These are phyloP conservation scores for Rauvolfia tetraphylla DNA, from an alignment of 257 asterid species.

Conservation along the genomic window DNA sequence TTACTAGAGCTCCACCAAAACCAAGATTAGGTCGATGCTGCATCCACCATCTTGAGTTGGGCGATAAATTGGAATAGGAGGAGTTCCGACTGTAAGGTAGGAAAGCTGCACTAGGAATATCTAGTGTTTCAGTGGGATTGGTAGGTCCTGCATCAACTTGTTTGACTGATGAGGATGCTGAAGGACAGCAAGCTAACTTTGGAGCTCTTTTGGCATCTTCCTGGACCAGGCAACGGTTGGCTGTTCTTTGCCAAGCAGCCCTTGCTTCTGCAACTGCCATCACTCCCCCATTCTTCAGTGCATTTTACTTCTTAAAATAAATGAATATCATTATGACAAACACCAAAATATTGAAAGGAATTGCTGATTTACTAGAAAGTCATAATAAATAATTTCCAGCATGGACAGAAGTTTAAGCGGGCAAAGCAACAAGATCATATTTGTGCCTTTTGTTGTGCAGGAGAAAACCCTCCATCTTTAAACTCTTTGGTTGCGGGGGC, in stretches of 20 bases:
- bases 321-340: not conserved
- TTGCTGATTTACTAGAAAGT: not conserved
- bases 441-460: not conserved
- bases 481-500: not conserved
- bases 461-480: not conserved
- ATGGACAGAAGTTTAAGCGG: not conserved
- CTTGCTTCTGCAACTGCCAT: constrained; percentile 85
- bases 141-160: constrained; percentile 41
- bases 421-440: not conserved
- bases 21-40: constrained; percentile 50
- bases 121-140: constrained; percentile 33
- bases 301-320: constrained; percentile 14
- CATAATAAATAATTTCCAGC: not conserved
- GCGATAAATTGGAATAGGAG: constrained; percentile 54
- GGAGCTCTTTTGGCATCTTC: constrained; percentile 97
- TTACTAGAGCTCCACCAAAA: constrained; percentile 34
- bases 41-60: constrained; percentile 83
- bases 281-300: constrained; percentile 35
- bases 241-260: constrained; percentile 87
- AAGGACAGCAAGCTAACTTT: constrained; percentile 70
- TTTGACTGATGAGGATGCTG: constrained; percentile 40
- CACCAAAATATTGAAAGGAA: not conserved
- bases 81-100: constrained; percentile 41
- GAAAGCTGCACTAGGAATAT: constrained; percentile 27
- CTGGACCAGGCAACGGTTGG: constrained; percentile 77